These are phyloP conservation scores for Dryas drummondii DNA, from an alignment of 306 rosid genomes.

Conservation along the genomic window DNA sequence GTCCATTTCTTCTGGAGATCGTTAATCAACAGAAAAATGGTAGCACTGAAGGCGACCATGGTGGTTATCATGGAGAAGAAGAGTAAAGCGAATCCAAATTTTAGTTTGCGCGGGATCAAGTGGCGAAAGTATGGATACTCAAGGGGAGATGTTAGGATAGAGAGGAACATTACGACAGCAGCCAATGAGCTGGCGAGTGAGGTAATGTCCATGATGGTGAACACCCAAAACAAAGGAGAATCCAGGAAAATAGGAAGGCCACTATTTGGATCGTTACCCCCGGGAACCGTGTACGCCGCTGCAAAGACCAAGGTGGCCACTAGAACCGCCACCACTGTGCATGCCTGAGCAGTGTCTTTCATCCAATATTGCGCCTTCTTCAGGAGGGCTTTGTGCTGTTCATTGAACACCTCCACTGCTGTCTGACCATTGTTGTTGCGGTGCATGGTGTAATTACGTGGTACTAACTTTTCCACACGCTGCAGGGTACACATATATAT, in stretches of 20 bases:
- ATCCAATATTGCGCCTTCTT: constrained; percentile 33
- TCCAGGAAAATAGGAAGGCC: not conserved
- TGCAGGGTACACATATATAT: not conserved
- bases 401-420: constrained; percentile 12
- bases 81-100: constrained; percentile 24
- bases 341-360: constrained; percentile 30
- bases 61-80: constrained; percentile 32
- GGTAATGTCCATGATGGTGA: constrained; percentile 34
- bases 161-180: constrained; percentile 41
- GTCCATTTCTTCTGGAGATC: constrained; percentile 11
- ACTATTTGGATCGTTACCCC: not conserved
- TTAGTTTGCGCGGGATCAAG: constrained; percentile 32
- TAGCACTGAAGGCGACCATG: constrained; percentile 35
- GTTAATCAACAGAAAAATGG: constrained; percentile 23
- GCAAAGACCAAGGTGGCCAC: constrained; percentile 42
- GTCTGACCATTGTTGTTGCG: constrained; percentile 1
- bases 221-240: constrained; percentile 27
- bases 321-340: constrained; percentile 31
- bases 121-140: constrained; percentile 17
- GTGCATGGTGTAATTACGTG: not conserved
- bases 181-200: constrained; percentile 33
- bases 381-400: not conserved
- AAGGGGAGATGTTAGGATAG: constrained; percentile 30
- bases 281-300: constrained; percentile 31
- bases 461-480: constrained; percentile 28